Base-by-base conservation (phyloP, 805 yeast genomes). In the Metschnikowia matae region DNA sequence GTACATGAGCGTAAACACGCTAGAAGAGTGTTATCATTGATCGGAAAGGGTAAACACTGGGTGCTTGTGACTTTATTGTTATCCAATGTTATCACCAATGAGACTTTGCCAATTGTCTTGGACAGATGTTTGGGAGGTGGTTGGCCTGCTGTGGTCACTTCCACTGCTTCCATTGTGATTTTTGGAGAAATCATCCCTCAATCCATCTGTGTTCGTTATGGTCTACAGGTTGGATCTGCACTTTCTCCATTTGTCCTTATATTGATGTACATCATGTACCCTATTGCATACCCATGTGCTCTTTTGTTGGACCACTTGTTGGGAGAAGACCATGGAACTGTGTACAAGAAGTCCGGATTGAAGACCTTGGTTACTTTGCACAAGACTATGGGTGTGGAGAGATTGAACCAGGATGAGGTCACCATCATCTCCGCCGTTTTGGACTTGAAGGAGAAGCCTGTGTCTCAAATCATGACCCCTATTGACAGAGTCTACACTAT, bases 131-230 rank as follows among this genome's bases (percentile, higher is more conserved):
- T 94, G 13, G 98, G 98, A 44, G 98, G 98, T 40, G 99, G 99
- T 1, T 86, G 96, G 87, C 91, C 94, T 13, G 99, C 99, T 0
- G 96, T 92, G 35, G 88, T 90, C 13, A 79, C 90, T 11, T 85
- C 97, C n/a, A 91, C 99, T 0, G 91, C 87, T 2, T 81, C 91
- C 23, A 92, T 92, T 63, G 97, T 92, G 46, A 79, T 92, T 11
- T 92, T 92, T 68, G 99, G 99, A 53, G 99, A 92, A 64, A 87
- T 92, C 60, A 92, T 92, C 54, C 99, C 99, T 2, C 99, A 92
- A 69, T 84, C 94, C 18, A 75, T 90, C 39, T 89, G 95, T 69
- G 99, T 92, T 17, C 78, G 97, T 40, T 91, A 89, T 64, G 99
- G 99, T 1, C 76, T 92, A 46, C 86, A 88, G 55, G 85, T 92